Conservation (phyloP, 2,329 filamentous ascomycete species). For the Cladobotryum mycophilum region DNA sequence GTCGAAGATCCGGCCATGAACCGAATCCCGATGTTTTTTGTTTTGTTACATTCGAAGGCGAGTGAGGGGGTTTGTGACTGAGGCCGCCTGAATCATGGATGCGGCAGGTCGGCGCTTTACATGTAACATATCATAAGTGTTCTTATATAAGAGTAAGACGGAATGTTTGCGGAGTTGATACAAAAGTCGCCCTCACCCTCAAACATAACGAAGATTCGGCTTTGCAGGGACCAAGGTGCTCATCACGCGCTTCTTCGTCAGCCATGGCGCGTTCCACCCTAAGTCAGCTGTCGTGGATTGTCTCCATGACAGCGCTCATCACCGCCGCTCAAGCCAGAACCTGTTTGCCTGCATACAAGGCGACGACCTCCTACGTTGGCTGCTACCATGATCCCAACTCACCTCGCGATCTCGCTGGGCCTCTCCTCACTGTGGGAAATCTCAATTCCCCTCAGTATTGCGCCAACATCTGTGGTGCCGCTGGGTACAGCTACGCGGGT, state of each 20-base stretch:
- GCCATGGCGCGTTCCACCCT: constrained; percentile 2
- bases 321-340: constrained; percentile 7
- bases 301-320: constrained; percentile 5
- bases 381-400: constrained; percentile 13
- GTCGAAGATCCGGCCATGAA: too few relatives aligned
- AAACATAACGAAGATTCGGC: too few relatives aligned
- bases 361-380: constrained; percentile 6
- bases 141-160: too few relatives aligned
- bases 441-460: constrained; percentile 13
- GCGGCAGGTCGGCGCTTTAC: too few relatives aligned
- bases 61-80: too few relatives aligned
- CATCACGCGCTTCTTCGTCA: neutral
- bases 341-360: constrained; percentile 12
- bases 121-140: too few relatives aligned
- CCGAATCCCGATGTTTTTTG: too few relatives aligned
- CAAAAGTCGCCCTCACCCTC: too few relatives aligned
- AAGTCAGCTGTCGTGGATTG: constrained; percentile 5
- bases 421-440: constrained; percentile 10
- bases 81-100: too few relatives aligned
- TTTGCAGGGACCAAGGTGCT: too few relatives aligned
- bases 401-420: constrained; percentile 11
- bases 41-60: too few relatives aligned
- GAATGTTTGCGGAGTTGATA: too few relatives aligned
- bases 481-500: constrained; percentile 11
- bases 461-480: constrained; percentile 14